A percentile compares a stretch with the other conserved stretches of the same genome.
Conservation (phyloP, 2,329 filamentous ascomycete genomes). For the Phyllosticta capitalensis region DNA sequence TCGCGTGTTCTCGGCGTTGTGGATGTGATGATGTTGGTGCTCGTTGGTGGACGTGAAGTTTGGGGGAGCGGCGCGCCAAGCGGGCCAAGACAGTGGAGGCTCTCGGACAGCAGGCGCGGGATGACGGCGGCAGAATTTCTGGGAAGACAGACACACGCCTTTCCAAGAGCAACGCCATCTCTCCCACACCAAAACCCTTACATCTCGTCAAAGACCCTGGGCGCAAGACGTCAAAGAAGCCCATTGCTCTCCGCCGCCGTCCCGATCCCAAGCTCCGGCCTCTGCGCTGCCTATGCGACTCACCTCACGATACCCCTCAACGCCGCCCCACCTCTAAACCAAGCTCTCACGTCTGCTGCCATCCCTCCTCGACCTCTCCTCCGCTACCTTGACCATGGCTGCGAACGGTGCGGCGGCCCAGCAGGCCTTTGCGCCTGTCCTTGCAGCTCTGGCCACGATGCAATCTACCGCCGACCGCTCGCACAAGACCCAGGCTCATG, state of each 20-base stretch:
- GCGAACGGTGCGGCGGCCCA: constrained; percentile 52
- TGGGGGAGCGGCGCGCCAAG: constrained; percentile 6
- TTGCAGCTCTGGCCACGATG: constrained; percentile 87
- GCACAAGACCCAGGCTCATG: constrained; percentile 81
- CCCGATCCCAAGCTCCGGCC: background rate
- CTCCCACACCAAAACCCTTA: background rate
- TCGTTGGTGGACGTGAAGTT: constrained; percentile 4
- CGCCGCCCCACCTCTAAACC: constrained; percentile 10
- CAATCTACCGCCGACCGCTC: constrained; percentile 68
- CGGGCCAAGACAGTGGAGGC: background rate
- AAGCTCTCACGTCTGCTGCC: constrained; percentile 2
- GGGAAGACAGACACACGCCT: constrained; percentile 4
- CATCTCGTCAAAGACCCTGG: background rate
- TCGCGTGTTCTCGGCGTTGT: background rate
- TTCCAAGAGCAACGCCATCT: background rate
- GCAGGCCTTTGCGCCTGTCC: constrained; percentile 72
- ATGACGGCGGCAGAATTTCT: constrained; percentile 10
- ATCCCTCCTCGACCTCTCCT: constrained; percentile 3
- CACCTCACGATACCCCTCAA: constrained; percentile 11
- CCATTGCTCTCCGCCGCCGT: background rate
- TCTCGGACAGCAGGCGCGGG: constrained; percentile 1
- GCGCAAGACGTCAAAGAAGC: background rate
- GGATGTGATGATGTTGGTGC: background rate
- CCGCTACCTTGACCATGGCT: constrained; percentile 48
- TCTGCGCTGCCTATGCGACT: constrained; percentile 10